These are phyloP conservation scores for Fusarium dlaminii DNA, from an alignment of 2,329 filamentous ascomycete species.

Conservation along the genomic window DNA sequence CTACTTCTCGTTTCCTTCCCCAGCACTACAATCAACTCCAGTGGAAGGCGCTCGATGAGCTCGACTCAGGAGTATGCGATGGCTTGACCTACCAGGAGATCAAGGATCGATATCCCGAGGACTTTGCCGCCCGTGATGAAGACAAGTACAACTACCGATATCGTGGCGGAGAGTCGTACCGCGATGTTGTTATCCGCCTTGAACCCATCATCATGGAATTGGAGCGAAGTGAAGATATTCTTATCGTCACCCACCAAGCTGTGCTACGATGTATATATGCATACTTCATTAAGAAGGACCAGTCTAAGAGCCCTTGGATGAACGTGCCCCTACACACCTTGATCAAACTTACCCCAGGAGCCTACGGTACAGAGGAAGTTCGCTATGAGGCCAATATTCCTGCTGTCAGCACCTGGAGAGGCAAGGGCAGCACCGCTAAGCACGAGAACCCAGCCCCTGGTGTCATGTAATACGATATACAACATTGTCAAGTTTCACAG, in stretches of 20 bases:
- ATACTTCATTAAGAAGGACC: constrained; percentile 98
- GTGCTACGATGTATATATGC: constrained; percentile 97
- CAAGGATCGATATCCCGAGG: constrained; percentile 88
- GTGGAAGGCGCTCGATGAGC: constrained; percentile 98
- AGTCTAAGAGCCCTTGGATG: constrained; percentile 96
- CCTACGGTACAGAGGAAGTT: constrained; percentile 92
- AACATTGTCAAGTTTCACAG: neutral
- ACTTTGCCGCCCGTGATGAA: constrained; percentile 94
- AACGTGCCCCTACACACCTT: constrained; percentile 95
- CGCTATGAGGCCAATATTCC: constrained; percentile 90
- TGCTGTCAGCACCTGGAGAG: constrained; percentile 95
- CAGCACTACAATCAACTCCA: constrained; percentile 90
- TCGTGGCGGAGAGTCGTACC: constrained; percentile 92
- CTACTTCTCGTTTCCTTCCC: constrained; percentile 86
- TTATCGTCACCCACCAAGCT: constrained; percentile 98
- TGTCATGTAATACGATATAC: constrained; percentile 39
- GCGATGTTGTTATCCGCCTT: constrained; percentile 95
- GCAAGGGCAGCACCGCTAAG: constrained; percentile 91
- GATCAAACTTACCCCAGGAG: constrained; percentile 94
- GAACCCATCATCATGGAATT: constrained; percentile 99
- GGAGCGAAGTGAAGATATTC: constrained; percentile 93
- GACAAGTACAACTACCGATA: constrained; percentile 99
- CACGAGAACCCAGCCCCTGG: constrained; percentile 72
- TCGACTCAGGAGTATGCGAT: constrained; percentile 96
- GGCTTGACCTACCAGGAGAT: constrained; percentile 97